These are phyloP conservation scores for Collybia sordida DNA, from an alignment of 768 basidiomycete species.

Conservation along the genomic window DNA sequence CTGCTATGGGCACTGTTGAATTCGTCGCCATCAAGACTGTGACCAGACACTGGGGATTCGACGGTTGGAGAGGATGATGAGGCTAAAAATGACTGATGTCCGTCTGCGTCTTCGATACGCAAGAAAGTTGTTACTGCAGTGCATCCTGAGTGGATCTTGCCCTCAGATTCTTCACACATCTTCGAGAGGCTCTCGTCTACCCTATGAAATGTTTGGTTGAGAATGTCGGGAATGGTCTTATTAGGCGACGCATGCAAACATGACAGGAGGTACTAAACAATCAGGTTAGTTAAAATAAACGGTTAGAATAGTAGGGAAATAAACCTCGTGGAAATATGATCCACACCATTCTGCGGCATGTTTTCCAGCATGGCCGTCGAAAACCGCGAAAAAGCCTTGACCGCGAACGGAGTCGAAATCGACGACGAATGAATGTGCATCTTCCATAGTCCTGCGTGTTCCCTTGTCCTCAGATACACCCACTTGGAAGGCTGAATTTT, in stretches of 20 bases:
- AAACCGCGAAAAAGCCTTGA: constrained; percentile 97
- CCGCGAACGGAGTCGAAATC: constrained; percentile 90
- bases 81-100: constrained; percentile 66
- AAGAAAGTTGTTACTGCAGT: constrained; percentile 97
- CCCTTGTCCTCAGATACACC: constrained; percentile 87
- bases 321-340: constrained; percentile 88
- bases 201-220: constrained; percentile 92
- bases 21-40: constrained; percentile 28
- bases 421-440: constrained; percentile 93
- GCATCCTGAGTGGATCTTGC: constrained; percentile 94
- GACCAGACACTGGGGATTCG: constrained; percentile 34
- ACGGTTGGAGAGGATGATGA: constrained; percentile 28
- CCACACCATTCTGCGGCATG: constrained; percentile 99
- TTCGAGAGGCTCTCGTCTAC: constrained; percentile 84
- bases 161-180: constrained; percentile 83
- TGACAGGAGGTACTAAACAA: constrained; percentile 52
- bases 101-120: constrained; percentile 81
- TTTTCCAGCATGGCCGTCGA: constrained; percentile 98
- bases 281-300: not conserved
- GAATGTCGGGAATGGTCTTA: constrained; percentile 75
- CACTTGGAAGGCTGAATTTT: constrained; percentile 65
- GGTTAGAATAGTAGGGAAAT: constrained; percentile 11
- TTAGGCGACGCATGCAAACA: constrained; percentile 61
- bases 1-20: constrained; percentile 40
- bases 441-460: constrained; percentile 92